These are phyloP conservation scores for Penicillium chermesinum DNA, from an alignment of 495 filamentous ascomycete species.

Conservation along the genomic window DNA sequence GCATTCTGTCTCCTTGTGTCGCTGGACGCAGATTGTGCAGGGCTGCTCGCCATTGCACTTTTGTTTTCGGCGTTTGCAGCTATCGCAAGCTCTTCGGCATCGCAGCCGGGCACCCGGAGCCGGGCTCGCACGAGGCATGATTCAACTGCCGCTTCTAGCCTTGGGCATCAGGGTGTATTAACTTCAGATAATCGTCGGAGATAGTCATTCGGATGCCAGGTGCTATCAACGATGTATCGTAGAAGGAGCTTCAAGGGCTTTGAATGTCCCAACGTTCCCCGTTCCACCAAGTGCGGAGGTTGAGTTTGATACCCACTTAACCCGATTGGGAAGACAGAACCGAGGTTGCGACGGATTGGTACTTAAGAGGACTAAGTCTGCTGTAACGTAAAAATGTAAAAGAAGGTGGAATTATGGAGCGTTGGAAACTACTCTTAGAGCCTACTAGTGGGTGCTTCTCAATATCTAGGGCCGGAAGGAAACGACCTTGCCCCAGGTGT, in stretches of 20 bases:
- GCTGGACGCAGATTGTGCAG: conserved; percentile 61
- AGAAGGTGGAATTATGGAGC: no score
- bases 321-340: background rate
- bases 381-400: no score
- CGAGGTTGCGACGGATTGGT: background rate
- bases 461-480: conserved; percentile 36
- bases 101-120: conserved; percentile 34
- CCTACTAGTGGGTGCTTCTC: background rate
- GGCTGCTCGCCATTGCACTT: conserved; percentile 72
- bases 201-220: no score
- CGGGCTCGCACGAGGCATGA: conserved; percentile 37
- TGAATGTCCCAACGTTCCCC: no score
- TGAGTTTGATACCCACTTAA: background rate
- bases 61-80: conserved; percentile 74
- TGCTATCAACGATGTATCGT: no score
- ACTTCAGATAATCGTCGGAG: no score
- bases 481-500: conserved; percentile 55
- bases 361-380: no score
- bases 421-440: background rate
- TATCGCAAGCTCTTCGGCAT: conserved; percentile 58
- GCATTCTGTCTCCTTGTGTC: conserved; percentile 46
- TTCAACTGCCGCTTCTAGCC: background rate
- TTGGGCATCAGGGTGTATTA: no score
- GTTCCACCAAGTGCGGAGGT: background rate
- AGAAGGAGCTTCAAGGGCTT: no score